A percentile compares a stretch with the other conserved stretches of the same genome.
Evolutionary conservation across 2,329 filamentous ascomycete genomes (phyloP).

Genomic region (Penicillium sp.): DNA sequence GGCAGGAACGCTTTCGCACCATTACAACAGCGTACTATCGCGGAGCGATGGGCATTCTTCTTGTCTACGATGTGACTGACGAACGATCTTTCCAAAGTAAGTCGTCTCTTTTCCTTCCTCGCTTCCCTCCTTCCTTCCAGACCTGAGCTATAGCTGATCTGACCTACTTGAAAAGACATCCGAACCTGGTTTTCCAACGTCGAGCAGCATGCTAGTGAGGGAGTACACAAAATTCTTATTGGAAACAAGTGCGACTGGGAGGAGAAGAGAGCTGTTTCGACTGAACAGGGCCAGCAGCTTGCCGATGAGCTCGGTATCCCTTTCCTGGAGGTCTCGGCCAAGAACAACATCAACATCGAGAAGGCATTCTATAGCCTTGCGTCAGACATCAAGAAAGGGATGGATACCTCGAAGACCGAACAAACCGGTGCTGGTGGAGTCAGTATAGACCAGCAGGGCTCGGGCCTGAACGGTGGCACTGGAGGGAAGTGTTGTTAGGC

Average conservation of each 20-base stretch:
- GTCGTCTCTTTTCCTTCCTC: slow-evolving; percentile 34
- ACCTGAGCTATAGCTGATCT: neutral
- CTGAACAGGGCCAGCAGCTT: slow-evolving; percentile 86
- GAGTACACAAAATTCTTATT: slow-evolving; percentile 99
- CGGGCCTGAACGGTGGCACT: slow-evolving; percentile 48
- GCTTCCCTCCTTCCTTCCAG: no score
- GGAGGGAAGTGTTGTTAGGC: slow-evolving; percentile 74
- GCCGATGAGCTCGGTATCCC: slow-evolving; percentile 95
- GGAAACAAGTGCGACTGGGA: slow-evolving; percentile 99
- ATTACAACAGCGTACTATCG: slow-evolving; percentile 99
- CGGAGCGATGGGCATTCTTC: slow-evolving; percentile 94
- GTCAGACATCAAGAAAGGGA: slow-evolving; percentile 97
- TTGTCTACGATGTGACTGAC: slow-evolving; percentile 98
- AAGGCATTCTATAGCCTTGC: slow-evolving; percentile 96
- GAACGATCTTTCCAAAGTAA: slow-evolving; percentile 92
- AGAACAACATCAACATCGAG: slow-evolving; percentile 99
- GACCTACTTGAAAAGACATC: slow-evolving; percentile 66
- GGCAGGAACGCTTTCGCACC: slow-evolving; percentile 96
- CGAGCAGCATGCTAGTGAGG: slow-evolving; percentile 95
- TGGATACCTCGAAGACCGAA: slow-evolving; percentile 82
- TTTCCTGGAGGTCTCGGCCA: slow-evolving; percentile 97
- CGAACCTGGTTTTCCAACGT: slow-evolving; percentile 99
- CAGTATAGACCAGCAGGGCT: slow-evolving; percentile 64
- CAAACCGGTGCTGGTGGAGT: slow-evolving; percentile 59
- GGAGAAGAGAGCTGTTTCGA: slow-evolving; percentile 93